A percentile compares a stretch with the other conserved stretches of the same genome.
phyloP scores from a whole-genome alignment of 2,329 filamentous ascomycete species.

The Aspergillus brasiliensis region DNA sequence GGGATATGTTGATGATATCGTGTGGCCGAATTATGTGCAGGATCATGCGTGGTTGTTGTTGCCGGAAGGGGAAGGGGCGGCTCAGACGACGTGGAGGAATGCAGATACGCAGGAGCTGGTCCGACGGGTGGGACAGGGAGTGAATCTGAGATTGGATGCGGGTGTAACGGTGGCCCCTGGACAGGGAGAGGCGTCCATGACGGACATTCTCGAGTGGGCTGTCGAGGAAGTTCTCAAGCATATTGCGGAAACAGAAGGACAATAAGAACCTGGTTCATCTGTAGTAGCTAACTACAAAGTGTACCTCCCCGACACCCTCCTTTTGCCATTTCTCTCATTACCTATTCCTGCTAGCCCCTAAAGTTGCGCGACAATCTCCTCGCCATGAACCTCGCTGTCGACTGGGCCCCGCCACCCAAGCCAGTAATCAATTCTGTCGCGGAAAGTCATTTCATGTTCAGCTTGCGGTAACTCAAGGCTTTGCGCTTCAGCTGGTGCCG shows the following conservation, averaged over 20 bases:
- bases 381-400: neutral
- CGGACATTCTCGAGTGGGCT: slow-evolving; percentile 66
- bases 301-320: neutral
- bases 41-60: slow-evolving; percentile 82
- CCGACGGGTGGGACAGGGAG: slow-evolving; percentile 35
- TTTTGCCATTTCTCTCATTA: neutral
- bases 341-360: neutral
- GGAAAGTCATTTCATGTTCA: slow-evolving; percentile 13
- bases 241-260: slow-evolving; percentile 17
- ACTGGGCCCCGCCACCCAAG: slow-evolving; percentile 37
- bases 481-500: neutral
- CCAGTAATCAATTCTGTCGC: slow-evolving; percentile 36
- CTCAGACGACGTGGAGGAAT: neutral
- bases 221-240: slow-evolving; percentile 61
- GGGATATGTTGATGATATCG: slow-evolving; percentile 88
- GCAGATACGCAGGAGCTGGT: slow-evolving; percentile 30
- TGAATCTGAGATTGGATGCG: slow-evolving; percentile 48
- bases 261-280: neutral
- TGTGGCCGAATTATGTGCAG: slow-evolving; percentile 91
- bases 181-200: slow-evolving; percentile 61
- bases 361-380: neutral
- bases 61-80: slow-evolving; percentile 55
- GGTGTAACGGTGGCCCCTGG: slow-evolving; percentile 51
- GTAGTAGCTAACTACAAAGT: neutral
- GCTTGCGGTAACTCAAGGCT: neutral